Base-by-base conservation (phyloP, 1,284 basidiomycete genomes). In the Fomitopsis schrenkii region DNA sequence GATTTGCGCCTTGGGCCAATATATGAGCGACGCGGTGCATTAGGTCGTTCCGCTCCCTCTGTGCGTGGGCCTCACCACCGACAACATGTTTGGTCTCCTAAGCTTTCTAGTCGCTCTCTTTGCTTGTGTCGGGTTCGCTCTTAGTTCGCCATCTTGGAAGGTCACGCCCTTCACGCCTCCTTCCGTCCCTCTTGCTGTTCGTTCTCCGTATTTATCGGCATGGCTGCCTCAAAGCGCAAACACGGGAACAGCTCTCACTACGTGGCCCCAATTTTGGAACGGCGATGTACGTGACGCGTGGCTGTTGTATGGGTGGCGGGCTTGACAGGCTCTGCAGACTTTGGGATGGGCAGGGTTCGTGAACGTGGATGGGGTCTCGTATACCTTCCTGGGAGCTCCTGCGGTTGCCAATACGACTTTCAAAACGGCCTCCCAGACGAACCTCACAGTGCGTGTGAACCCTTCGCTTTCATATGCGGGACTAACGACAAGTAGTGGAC, bases 221-320 rank as follows among this genome's bases (percentile, higher is more conserved):
- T 90, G 87, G 87, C 77, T 88, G 28, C 73, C 80, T 3, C 85
- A 87, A 67, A 76, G 79, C 3, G 60, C 68, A 26, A 30, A 30
- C 28, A 38, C 52, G 19, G 77, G 86, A 10, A 78, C 76, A 8
- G 81, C 85, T 35, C 73, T 89, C 38, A 87, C 87, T 65, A 82
- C 71, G 36, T 89, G 87, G 86, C 84, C 87, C 0, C 79, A 77
- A 5, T 89, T 89, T 67, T 90, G 87, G 87, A 84, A 82, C 42
- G 85, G 86, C 1, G 75, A 77, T 61, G 84, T 86, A 66, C 35
- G 77, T 70, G 26, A 46, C 9, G 4, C 14, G 7, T 5, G 3
- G 8, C 10, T 17, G 14, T 3, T 3, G 36, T 17, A 10, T 36
- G 8, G n/a, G 19, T 12, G n/a, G 5, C 4, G 35, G 4, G 35